Conservation (phyloP, 352 stramenopile species). For the Globisporangium alternatum region DNA sequence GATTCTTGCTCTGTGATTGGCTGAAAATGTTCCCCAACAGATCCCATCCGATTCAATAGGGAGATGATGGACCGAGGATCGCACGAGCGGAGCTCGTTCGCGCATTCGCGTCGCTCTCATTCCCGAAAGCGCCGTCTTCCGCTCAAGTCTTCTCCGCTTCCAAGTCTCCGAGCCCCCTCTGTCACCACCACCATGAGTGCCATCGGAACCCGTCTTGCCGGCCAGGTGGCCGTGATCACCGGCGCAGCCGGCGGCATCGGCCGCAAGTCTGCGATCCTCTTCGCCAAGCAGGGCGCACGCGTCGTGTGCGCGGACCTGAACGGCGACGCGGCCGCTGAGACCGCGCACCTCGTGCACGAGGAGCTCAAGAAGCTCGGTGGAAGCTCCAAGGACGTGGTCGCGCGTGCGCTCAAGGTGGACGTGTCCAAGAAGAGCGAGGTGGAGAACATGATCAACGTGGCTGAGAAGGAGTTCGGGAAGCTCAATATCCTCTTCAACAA, state of each 20-base stretch:
- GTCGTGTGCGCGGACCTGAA: slow-evolving; percentile 85
- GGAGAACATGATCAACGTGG: slow-evolving; percentile 71
- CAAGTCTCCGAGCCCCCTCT: background rate
- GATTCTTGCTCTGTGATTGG: no score
- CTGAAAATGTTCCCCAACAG: no score
- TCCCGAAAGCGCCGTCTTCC: slow-evolving; percentile 7
- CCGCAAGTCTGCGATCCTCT: slow-evolving; percentile 78
- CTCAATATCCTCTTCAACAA: slow-evolving; percentile 88
- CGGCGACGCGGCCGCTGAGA: slow-evolving; percentile 60
- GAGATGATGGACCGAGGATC: no score
- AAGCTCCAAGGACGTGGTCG: slow-evolving; percentile 37
- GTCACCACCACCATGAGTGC: slow-evolving; percentile 34
- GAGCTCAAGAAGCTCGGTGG: slow-evolving; percentile 56
- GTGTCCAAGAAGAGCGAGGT: slow-evolving; percentile 73
- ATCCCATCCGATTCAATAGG: no score
- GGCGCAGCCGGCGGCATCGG: slow-evolving; percentile 81
- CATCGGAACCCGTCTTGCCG: slow-evolving; percentile 52
- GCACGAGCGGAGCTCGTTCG: no score
- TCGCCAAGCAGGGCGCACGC: slow-evolving; percentile 74
- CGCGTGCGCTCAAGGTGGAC: slow-evolving; percentile 54
- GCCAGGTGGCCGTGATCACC: slow-evolving; percentile 82
- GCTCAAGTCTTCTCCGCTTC: background rate
- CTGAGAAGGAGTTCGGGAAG: slow-evolving; percentile 77
- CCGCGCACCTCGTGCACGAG: slow-evolving; percentile 57
- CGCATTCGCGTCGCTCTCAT: background rate